Conservation (phyloP, 179 eudicot species). For the Silene noctiflora region DNA sequence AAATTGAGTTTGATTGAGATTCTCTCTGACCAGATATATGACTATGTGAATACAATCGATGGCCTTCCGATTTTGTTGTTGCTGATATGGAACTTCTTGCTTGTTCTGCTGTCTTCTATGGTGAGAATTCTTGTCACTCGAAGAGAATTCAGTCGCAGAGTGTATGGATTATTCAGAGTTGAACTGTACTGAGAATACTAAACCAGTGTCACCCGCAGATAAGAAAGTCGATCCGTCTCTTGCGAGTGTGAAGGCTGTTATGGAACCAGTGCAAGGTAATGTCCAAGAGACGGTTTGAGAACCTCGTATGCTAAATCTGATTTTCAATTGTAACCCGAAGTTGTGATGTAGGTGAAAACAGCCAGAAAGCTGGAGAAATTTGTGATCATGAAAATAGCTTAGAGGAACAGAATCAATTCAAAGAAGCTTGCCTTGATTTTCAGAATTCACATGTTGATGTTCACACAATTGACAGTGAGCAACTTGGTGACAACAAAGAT, state of each 20-base stretch:
- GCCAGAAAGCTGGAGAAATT: conserved; percentile 39
- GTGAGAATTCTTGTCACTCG: conserved; percentile 50
- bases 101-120: conserved; percentile 41
- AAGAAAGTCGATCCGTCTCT: conserved; percentile 31
- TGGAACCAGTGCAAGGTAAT: conserved; percentile 30
- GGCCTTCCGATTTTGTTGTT: conserved; percentile 27
- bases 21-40: conserved; percentile 26
- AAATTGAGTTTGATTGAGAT: conserved; percentile 9
- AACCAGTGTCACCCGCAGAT: conserved; percentile 32
- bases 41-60: conserved; percentile 26
- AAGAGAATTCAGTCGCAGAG: conserved; percentile 43
- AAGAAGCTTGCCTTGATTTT: conserved; percentile 47
- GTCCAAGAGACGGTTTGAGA: conserved; percentile 33
- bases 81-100: conserved; percentile 67
- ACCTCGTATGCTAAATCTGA: conserved; percentile 32
- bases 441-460: conserved; percentile 50
- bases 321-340: conserved; percentile 32
- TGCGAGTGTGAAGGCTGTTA: conserved; percentile 33
- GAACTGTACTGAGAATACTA: conserved; percentile 33
- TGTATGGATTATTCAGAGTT: conserved; percentile 38
- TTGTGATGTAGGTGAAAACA: conserved; percentile 40
- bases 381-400: conserved; percentile 47
- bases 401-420: conserved; percentile 32
- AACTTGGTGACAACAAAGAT: conserved; percentile 39
- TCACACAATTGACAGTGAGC: conserved; percentile 53